Base-by-base conservation (phyloP, 192 early-diverging fungal species). In the Coemansia sp. region DNA sequence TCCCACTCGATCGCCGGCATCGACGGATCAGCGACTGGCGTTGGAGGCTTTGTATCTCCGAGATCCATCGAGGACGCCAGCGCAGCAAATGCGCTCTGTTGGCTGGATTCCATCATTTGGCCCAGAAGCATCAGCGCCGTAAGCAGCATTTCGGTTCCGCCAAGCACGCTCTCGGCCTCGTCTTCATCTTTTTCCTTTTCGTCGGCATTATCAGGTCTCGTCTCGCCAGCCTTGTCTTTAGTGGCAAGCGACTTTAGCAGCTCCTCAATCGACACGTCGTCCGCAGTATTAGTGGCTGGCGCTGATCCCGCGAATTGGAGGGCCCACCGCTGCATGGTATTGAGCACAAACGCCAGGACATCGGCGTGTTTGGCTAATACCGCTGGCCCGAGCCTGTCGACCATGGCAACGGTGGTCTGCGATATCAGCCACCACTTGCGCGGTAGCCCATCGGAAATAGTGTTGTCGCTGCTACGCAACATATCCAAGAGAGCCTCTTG, bases 291-390 rank as follows among this genome's bases (percentile, higher is more conserved):
- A 24, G 6, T 64, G 31, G 22, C 20, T 36, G 17, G 10, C 42
- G 47, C 53, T 10, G 79, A 61, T 40, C 80, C 54, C 7, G 54
- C 29, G 2, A 29, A 35, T 29, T 57, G 54, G 7, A 35, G n/a
- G n/a, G n/a, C n/a, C 54, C 54, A 57, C 29, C 82, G 76, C 65
- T 90, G 89, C 14, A 92, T 60, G 19, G 89, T 84, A 56, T 85
- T 87, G 35, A 87, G 84, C 15, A 86, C 88, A 79, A 91, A 87
- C 6, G 84, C 83, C 62, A 96, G 80, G 24, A 96, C 87, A 70
- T 96, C 91, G 0, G 82, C 82, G 35, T 91, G 90, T 29, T 89
- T 90, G 59, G 86, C 79, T 42, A 96, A 59, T 38, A 94, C 91
- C 3, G 76, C 73, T n/a, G 93, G 89, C 0, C 94, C 94, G 41